These are phyloP conservation scores for Gracilariopsis chorda DNA, from an alignment of 23 red algal species.

Conservation along the genomic window DNA sequence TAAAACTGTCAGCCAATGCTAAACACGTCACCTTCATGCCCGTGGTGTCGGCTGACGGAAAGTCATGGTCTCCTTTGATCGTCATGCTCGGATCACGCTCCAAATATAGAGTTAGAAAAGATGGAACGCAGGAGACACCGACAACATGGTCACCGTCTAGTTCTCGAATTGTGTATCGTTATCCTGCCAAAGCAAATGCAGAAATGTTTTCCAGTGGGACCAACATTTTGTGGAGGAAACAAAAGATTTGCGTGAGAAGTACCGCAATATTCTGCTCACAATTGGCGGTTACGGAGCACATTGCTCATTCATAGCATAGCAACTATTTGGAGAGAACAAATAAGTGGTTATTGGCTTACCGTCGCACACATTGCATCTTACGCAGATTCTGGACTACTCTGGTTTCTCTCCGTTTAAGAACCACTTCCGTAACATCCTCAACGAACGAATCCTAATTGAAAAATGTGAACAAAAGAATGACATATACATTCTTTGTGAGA, in stretches of 20 bases:
- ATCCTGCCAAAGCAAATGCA: background rate
- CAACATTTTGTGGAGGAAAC: background rate
- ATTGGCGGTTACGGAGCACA: background rate
- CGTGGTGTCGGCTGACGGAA: background rate
- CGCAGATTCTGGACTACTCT: too few species aligned
- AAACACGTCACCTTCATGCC: conserved; percentile 1
- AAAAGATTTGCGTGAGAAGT: background rate
- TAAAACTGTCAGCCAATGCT: background rate
- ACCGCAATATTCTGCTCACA: background rate
- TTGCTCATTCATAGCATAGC: too few species aligned
- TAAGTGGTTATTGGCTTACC: too few species aligned
- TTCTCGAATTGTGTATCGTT: background rate
- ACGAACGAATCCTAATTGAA: too few species aligned
- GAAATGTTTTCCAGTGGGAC: background rate
- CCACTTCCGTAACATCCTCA: too few species aligned
- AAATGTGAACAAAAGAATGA: too few species aligned
- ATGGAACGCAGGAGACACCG: background rate
- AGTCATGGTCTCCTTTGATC: background rate
- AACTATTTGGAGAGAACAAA: too few species aligned
- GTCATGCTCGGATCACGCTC: background rate
- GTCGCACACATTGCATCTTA: too few species aligned
- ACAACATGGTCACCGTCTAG: background rate
- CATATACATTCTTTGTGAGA: too few species aligned
- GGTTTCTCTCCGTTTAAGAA: too few species aligned
- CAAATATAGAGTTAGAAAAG: background rate